Percentiles rank a stretch among this genome's conserved stretches.
These are phyloP conservation scores for Nannizziopsis barbatae DNA, from an alignment of 2,329 filamentous ascomycete species.

Conservation along the genomic window DNA sequence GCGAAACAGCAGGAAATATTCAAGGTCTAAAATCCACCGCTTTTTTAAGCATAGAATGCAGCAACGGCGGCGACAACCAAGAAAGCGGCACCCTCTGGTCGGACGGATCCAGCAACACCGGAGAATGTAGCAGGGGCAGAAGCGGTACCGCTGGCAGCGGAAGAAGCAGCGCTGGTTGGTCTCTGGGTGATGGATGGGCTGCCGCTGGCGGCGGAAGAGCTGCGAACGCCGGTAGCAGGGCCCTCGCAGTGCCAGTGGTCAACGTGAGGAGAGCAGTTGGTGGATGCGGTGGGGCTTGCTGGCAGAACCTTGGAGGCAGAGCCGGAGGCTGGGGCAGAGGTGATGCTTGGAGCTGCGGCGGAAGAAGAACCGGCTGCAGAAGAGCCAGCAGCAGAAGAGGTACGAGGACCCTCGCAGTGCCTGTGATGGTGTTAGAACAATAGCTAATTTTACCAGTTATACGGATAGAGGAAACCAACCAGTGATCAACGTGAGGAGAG, in stretches of 20 bases:
- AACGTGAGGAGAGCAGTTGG: constrained; percentile 17
- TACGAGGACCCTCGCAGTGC: constrained; percentile 5
- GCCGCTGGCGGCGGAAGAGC: not conserved
- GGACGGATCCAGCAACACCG: constrained; percentile 7
- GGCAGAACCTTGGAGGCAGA: constrained; percentile 18
- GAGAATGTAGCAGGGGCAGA: constrained; percentile 5
- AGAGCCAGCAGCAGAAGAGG: not conserved
- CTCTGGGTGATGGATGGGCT: not conserved
- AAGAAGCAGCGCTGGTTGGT: not conserved
- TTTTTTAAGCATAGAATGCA: constrained; percentile 8
- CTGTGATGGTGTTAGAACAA: not conserved
- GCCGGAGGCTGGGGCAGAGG: constrained; percentile 7
- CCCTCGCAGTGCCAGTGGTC: constrained; percentile 22
- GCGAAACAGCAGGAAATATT: not conserved
- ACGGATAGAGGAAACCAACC: too few relatives aligned
- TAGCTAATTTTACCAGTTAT: too few relatives aligned
- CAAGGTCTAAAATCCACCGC: not conserved
- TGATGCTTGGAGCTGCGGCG: constrained; percentile 2
- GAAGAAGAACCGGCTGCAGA: not conserved
- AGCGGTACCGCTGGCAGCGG: not conserved
- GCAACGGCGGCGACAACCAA: constrained; percentile 6
- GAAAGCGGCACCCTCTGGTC: not conserved
- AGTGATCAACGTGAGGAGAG: not conserved
- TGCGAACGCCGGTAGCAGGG: constrained; percentile 2
- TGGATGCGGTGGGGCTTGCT: constrained; percentile 16